These are phyloP conservation scores for Picea glauca DNA, from an alignment of 75 land plant species.

Conservation along the genomic window DNA sequence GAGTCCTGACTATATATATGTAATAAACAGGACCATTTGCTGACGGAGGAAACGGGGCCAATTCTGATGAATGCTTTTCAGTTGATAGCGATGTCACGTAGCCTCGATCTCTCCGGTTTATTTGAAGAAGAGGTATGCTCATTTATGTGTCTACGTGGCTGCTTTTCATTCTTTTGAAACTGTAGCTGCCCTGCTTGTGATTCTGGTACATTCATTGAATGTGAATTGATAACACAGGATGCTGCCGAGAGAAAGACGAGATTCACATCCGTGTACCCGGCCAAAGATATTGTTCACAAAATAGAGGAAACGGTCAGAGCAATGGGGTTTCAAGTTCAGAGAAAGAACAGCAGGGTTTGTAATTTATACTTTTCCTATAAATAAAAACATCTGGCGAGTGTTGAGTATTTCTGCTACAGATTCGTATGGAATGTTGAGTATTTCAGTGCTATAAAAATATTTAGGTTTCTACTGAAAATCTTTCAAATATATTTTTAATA, in stretches of 20 bases:
- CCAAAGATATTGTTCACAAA: constrained; percentile 58
- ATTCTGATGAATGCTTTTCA: constrained; percentile 65
- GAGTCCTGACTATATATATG: too few species aligned
- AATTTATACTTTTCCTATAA: not conserved
- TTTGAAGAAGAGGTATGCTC: constrained; percentile 64
- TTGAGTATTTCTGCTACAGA: too few species aligned
- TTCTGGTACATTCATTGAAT: too few species aligned
- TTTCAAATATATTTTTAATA: too few species aligned
- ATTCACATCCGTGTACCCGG: constrained; percentile 58
- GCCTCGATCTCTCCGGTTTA: constrained; percentile 70
- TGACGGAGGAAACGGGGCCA: constrained; percentile 18
- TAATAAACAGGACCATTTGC: constrained; percentile 14
- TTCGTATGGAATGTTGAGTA: too few species aligned
- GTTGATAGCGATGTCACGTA: constrained; percentile 69
- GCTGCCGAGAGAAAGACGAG: constrained; percentile 65
- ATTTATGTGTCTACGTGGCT: too few species aligned
- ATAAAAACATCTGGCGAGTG: not conserved
- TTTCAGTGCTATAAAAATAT: too few species aligned
- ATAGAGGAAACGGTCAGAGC: constrained; percentile 50
- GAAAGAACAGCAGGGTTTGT: constrained; percentile 58
- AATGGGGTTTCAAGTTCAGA: constrained; percentile 56
- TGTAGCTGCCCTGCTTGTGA: too few species aligned
- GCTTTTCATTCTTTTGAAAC: too few species aligned
- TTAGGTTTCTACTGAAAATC: too few species aligned
- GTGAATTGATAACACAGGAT: constrained; percentile 30